phyloP scores from a whole-genome alignment of 495 filamentous ascomycete genomes.

The Talaromyces thailandensis region DNA sequence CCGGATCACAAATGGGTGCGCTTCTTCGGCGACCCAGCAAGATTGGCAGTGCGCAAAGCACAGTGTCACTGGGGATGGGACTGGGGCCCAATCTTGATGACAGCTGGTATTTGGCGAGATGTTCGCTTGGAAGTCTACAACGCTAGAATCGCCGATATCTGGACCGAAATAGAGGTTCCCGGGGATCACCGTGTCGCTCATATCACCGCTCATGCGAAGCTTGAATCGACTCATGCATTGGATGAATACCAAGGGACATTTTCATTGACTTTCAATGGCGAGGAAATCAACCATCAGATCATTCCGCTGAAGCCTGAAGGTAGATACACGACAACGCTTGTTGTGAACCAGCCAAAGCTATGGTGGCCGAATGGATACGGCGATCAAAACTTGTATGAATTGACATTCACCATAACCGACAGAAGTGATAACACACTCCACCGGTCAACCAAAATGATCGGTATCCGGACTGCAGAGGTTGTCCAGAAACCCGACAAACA shows the following conservation, averaged over 20 bases:
- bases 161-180: slow-evolving; percentile 7
- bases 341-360: slow-evolving; percentile 52
- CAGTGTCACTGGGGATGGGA: slow-evolving; percentile 97
- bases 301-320: slow-evolving; percentile 29
- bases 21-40: slow-evolving; percentile 73
- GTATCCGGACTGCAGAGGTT: slow-evolving; percentile 63
- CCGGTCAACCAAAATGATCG: slow-evolving; percentile 48
- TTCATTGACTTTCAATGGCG: too few species aligned
- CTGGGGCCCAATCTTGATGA: slow-evolving; percentile 75
- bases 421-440: slow-evolving; percentile 37
- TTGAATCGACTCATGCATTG: too few species aligned
- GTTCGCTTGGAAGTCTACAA: slow-evolving; percentile 66
- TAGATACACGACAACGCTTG: slow-evolving; percentile 27
- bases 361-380: slow-evolving; percentile 83
- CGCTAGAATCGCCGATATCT: slow-evolving; percentile 56
- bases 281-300: slow-evolving; percentile 13
- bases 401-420: slow-evolving; percentile 35
- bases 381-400: slow-evolving; percentile 59
- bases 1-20: slow-evolving; percentile 44
- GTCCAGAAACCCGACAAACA: slow-evolving; percentile 59
- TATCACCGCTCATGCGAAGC: too few species aligned
- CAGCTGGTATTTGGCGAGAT: slow-evolving; percentile 78
- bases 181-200: too few species aligned
- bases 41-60: slow-evolving; percentile 70
- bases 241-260: too few species aligned